Evolutionary conservation across 2,329 filamentous ascomycete genomes (phyloP).

Genomic region (Pseudogymnoascus sp.): DNA sequence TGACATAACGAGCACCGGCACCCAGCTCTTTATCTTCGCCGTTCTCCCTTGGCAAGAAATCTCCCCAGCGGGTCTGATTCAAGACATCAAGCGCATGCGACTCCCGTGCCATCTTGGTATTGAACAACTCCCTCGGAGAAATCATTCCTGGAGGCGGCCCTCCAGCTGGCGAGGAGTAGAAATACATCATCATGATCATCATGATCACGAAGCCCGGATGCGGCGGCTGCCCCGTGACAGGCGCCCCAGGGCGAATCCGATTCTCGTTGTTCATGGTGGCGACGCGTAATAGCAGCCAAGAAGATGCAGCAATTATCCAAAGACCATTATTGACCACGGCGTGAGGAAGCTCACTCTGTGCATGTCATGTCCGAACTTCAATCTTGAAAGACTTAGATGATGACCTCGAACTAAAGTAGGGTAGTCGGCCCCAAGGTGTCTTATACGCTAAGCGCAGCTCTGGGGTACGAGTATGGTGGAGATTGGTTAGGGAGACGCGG

Average conservation of each 20-base stretch:
- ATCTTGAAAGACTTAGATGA: not conserved
- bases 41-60: constrained; percentile 43
- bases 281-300: constrained; percentile 5
- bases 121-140: constrained; percentile 35
- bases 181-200: constrained; percentile 27
- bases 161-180: constrained; percentile 25
- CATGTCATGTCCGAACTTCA: not conserved
- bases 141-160: constrained; percentile 33
- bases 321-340: constrained; percentile 3
- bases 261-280: constrained; percentile 7
- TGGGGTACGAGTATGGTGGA: not conserved
- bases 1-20: constrained; percentile 42
- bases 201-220: constrained; percentile 22
- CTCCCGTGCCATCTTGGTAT: constrained; percentile 44
- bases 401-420: not conserved
- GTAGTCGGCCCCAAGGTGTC: not conserved
- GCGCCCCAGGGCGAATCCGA: not conserved
- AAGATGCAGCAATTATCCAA: not conserved
- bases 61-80: constrained; percentile 51
- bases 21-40: constrained; percentile 17
- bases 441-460: not conserved
- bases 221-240: constrained; percentile 1
- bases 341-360: not conserved
- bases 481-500: not conserved
- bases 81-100: constrained; percentile 45